Conservation (phyloP, 306 rosid species). For the Corylus heterophylla region DNA sequence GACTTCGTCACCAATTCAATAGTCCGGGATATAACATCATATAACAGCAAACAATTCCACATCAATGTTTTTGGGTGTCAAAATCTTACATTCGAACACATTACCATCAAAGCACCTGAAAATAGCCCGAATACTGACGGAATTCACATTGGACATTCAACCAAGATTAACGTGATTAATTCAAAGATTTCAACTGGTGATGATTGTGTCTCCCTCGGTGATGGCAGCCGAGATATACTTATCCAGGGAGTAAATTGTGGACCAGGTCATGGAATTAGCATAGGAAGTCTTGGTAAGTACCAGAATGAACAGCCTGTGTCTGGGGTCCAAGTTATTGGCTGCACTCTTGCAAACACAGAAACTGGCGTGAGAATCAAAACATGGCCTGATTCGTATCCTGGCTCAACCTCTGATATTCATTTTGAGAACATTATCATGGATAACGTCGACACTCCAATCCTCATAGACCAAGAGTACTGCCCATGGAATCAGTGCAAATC, state of each 20-base stretch:
- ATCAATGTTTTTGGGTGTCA: constrained; percentile 34
- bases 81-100: constrained; percentile 31
- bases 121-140: constrained; percentile 50
- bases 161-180: constrained; percentile 30
- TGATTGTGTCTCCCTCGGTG: constrained; percentile 57
- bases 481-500: constrained; percentile 44
- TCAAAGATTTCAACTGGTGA: constrained; percentile 41
- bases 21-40: constrained; percentile 27
- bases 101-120: constrained; percentile 33
- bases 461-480: constrained; percentile 59
- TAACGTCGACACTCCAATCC: constrained; percentile 34
- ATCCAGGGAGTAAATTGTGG: constrained; percentile 36
- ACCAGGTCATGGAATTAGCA: constrained; percentile 56
- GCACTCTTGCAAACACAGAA: constrained; percentile 25
- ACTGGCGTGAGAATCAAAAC: constrained; percentile 58
- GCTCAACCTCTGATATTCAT: constrained; percentile 24
- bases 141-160: constrained; percentile 49
- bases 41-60: constrained; percentile 49
- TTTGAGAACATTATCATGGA: constrained; percentile 43
- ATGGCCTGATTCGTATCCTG: constrained; percentile 28
- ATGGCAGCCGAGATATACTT: constrained; percentile 30
- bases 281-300: constrained; percentile 47
- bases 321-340: constrained; percentile 29
- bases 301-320: constrained; percentile 21
- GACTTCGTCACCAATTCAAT: constrained; percentile 31